phyloP scores from a whole-genome alignment of 1,139 yeast species.

The Saccharomyces pastorianus region DNA sequence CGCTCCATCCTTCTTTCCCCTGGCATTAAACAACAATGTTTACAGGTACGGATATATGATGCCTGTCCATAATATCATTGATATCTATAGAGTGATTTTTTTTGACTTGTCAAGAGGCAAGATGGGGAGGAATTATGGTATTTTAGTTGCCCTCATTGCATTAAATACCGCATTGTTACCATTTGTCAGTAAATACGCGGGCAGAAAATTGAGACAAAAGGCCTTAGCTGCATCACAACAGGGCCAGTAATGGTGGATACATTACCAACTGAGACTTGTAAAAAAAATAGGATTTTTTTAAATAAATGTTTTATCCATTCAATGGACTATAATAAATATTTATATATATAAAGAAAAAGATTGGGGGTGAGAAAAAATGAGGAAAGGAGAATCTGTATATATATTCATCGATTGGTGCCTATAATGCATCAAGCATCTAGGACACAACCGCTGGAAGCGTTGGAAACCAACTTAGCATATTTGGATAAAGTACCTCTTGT shows the following conservation, averaged over 20 bases:
- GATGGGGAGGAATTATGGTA: slow-evolving; percentile 51
- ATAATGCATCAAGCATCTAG: slow-evolving; percentile 43
- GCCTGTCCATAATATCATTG: slow-evolving; percentile 54
- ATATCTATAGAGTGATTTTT: slow-evolving; percentile 47
- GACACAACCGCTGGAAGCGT: slow-evolving; percentile 91
- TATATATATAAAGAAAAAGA: slow-evolving; percentile 6
- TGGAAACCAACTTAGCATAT: slow-evolving; percentile 75
- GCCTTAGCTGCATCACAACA: background rate
- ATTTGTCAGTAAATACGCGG: slow-evolving; percentile 33
- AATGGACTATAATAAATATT: slow-evolving; percentile 17
- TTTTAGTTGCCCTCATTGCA: slow-evolving; percentile 50
- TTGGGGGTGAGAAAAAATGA: slow-evolving; percentile 3
- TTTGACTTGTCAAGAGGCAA: slow-evolving; percentile 47
- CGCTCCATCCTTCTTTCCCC: slow-evolving; percentile 54
- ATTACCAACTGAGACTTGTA: too few relatives aligned
- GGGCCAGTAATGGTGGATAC: too few relatives aligned
- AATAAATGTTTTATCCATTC: slow-evolving; percentile 21
- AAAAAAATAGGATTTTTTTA: background rate
- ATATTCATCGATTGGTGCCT: background rate
- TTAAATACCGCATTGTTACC: slow-evolving; percentile 41
- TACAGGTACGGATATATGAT: slow-evolving; percentile 57
- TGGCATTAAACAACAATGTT: slow-evolving; percentile 44
- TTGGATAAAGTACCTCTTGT: slow-evolving; percentile 85
- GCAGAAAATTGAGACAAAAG: slow-evolving; percentile 8
- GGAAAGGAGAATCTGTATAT: slow-evolving; percentile 2